Evolutionary conservation across 148 eudicot genomes (phyloP), one percentile per base, ranked within the genome.

Genomic region (Persicaria maculosa): DNA sequence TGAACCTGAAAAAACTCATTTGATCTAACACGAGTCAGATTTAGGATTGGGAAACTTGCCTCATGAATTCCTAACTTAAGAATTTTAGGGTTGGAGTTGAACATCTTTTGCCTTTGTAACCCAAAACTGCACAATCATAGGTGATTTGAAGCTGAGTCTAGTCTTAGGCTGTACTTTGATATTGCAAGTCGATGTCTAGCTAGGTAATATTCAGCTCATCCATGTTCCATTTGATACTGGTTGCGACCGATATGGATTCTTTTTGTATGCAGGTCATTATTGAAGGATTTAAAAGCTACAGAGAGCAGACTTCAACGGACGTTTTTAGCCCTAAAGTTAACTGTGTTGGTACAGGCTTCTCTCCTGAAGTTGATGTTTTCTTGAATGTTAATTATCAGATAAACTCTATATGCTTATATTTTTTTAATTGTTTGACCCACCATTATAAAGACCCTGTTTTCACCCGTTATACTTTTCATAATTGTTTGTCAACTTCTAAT

Each of bases 221-320:
- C 4, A 31, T 65, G 70, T 14, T 43, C 46, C 19, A 40, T 14
- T 4, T 40, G 45, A 9, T 71, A 71, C 55, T 50, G 55, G 61
- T 17, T 65, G 9, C 19, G 2, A 40, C 46, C 70, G 9, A 17
- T 71, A 77, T 68, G 74, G 55, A 50, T 74, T 72, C 59, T 40
- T 40, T 46, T 71, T 73, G 73, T 64, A 12, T 64, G 76, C 73
- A 95, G 99, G 93, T 95, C 79, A 79, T 92, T 61, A 92, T 95
- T 65, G 97, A 92, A 88, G 99, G 99, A 22, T 95, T 92, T 85
- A 95, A 95, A 90, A 95, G 99, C 74, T 95, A 92, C 71, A 89
- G 84, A 80, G 99, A 95, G 62, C 99, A 92, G 87, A 84, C 90
- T 70, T 93, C 97, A 11, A 89, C 97, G 20, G 97, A 95, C 74